Evolutionary conservation across 768 basidiomycete genomes (phyloP), one percentile per base, ranked within the genome.

Genomic region (Suillus subaureus): DNA sequence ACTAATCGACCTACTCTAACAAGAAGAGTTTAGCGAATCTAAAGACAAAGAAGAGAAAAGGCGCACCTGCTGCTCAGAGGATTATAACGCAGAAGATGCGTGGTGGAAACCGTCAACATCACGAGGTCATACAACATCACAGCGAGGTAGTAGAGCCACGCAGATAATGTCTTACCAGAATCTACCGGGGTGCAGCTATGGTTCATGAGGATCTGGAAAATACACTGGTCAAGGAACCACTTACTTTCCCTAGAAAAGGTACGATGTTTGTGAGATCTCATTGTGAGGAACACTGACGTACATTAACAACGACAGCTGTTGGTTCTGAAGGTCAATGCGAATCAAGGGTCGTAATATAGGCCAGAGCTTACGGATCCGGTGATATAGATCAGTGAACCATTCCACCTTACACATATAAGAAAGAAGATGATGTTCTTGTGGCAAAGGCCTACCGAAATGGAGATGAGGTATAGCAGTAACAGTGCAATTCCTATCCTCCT

Each of bases 91-190:
- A 87, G 73, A 23, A 91, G 75, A 69, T 82, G 87, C 57, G 77
- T 71, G 6, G 85, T 79, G 40, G 87, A 87, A 54, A 89, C 74
- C 4, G 74, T 73, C 7, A 86, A 80, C 3, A 84, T 83, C 12
- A 82, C 72, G 5, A 84, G 72, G 70, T 91, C 89, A 72, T 86
- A 91, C 13, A 80, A 61, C 65, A 89, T 88, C 9, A 85, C 81
- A 28, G 85, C 70, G 2, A 84, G 78, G 70, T 90, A 90, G 76
- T 85, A 88, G 6, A 83, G 65, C 85, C 87, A 90, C 40, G 84
- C 85, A 0, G 70, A 70, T 0, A 84, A 79, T 16, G 81, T 66
- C 42, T 66, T 63, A 21, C 66, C 71, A 66, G 55, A 64, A 70
- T 66, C 76, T 68, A 75, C 81, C 75, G 63, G 79, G 69, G 55